Conservation (phyloP, 192 early-diverging fungal species). For the Backusella mclennaniae region DNA sequence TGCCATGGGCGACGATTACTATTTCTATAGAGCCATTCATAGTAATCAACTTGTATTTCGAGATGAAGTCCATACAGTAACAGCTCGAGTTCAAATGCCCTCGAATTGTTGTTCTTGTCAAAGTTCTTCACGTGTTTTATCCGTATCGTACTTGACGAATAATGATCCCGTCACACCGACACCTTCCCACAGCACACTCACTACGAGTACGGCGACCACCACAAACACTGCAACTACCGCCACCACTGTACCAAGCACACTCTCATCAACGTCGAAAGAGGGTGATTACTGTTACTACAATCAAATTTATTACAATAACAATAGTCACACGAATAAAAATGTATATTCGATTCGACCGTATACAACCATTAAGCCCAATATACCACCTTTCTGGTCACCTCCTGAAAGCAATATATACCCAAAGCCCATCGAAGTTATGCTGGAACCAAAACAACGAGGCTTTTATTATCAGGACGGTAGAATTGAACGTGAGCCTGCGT, state of each 20-base stretch:
- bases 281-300: neutral
- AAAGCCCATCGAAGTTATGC: neutral
- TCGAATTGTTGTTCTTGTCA: neutral
- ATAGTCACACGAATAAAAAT: neutral
- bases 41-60: conserved; percentile 19
- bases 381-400: neutral
- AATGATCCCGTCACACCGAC: neutral
- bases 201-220: neutral
- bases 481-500: conserved; percentile 25
- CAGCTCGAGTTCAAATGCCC: neutral
- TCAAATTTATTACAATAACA: neutral
- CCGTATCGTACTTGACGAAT: neutral
- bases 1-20: conserved; percentile 25
- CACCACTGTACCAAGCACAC: too few relatives aligned
- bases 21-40: conserved; percentile 23
- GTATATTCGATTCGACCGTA: neutral
- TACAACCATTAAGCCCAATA: neutral
- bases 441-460: conserved; percentile 33
- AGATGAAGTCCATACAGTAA: conserved; percentile 11
- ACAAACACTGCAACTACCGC: neutral
- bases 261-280: neutral
- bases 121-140: neutral
- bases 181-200: neutral
- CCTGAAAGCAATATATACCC: conserved; percentile 2
- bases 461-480: conserved; percentile 38